Conservation (phyloP, 192 early-diverging fungal species). For the Lobosporangium transversale region DNA sequence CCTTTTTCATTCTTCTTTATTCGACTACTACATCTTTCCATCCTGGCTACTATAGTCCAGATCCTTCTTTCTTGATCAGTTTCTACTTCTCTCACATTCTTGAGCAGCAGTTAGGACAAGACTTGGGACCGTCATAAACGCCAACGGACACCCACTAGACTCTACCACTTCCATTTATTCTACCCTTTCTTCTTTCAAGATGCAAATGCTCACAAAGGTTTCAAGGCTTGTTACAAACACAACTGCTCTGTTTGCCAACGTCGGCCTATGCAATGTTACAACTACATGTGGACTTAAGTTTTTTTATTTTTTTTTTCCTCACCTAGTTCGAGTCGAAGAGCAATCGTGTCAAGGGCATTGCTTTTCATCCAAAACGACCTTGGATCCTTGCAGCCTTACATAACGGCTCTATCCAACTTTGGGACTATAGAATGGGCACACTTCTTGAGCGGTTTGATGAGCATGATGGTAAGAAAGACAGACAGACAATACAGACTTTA, state of each 20-base stretch:
- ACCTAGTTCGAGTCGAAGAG: conserved; percentile 99
- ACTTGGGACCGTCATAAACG: too few relatives aligned
- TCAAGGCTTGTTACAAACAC: too few relatives aligned
- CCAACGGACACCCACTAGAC: too few relatives aligned
- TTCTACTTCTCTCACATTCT: background rate
- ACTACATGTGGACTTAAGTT: too few relatives aligned
- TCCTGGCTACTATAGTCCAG: too few relatives aligned
- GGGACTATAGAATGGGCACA: conserved; percentile 99
- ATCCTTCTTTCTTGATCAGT: background rate
- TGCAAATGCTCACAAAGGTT: conserved; percentile 17
- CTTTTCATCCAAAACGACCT: conserved; percentile 96
- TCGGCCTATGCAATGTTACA: too few relatives aligned
- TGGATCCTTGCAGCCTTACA: conserved; percentile 98
- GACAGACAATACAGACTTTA: too few relatives aligned
- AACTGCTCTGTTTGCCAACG: too few relatives aligned
- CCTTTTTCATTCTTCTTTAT: too few relatives aligned
- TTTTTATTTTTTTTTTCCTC: too few relatives aligned
- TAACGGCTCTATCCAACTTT: conserved; percentile 97
- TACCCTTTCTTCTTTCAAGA: background rate
- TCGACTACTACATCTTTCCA: too few relatives aligned
- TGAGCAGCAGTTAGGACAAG: too few relatives aligned
- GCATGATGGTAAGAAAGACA: conserved; percentile 88
- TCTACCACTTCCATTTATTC: background rate
- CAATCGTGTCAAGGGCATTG: conserved; percentile 95
- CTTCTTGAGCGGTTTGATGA: conserved; percentile 98